These are phyloP conservation scores for Picea abies DNA, from an alignment of 83 land plant species.

Conservation along the genomic window DNA sequence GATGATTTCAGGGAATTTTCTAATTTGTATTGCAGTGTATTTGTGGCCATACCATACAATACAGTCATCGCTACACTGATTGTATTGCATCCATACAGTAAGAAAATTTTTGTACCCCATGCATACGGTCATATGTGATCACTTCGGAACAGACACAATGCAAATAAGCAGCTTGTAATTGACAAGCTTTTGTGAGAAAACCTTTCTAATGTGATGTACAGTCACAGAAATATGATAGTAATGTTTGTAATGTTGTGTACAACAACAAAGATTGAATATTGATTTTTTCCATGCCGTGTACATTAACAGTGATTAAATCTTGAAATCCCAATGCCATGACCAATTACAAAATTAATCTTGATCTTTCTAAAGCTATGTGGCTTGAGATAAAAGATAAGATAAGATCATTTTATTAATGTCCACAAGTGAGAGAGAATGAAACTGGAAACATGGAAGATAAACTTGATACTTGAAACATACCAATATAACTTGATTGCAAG, in stretches of 20 bases:
- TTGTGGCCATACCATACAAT: too few relatives aligned
- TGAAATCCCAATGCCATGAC: background rate
- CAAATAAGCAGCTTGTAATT: background rate
- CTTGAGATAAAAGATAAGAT: background rate
- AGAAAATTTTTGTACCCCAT: too few relatives aligned
- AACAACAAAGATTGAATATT: background rate
- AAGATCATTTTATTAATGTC: too few relatives aligned
- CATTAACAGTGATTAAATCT: background rate
- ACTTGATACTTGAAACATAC: background rate
- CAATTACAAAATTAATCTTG: background rate
- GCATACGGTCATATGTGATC: too few relatives aligned
- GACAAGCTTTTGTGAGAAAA: background rate
- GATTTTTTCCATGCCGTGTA: too few relatives aligned
- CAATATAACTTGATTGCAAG: background rate
- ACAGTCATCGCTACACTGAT: too few relatives aligned
- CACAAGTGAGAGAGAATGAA: background rate
- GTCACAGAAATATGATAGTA: background rate
- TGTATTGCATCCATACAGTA: too few relatives aligned
- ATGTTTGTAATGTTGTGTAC: background rate
- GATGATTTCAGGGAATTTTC: too few relatives aligned
- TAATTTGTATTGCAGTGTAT: too few relatives aligned
- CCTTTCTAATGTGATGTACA: too few relatives aligned
- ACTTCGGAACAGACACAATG: background rate
- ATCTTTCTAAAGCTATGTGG: background rate
- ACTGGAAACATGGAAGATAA: background rate